A percentile compares a stretch with the other conserved stretches of the same genome.
Conservation (phyloP, 2,329 filamentous ascomycete species). For the Magnaporthiopsis rhizophila region DNA sequence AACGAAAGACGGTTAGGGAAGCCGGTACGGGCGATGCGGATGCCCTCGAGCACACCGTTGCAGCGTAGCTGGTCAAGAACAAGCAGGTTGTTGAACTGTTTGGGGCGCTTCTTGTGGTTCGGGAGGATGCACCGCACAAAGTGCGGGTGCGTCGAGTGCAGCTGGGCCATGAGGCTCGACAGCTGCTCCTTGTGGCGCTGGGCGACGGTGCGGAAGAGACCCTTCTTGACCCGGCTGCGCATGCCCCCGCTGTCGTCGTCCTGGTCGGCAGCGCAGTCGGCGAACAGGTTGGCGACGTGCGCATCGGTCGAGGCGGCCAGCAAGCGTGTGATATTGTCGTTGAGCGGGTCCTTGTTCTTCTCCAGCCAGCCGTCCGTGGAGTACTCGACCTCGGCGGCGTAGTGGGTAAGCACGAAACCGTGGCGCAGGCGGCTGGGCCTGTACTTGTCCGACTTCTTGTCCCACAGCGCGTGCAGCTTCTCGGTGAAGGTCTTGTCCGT, state of each 20-base stretch:
- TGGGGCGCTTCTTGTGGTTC: constrained; percentile 95
- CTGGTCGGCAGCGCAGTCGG: constrained; percentile 68
- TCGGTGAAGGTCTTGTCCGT: constrained; percentile 96
- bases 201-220: constrained; percentile 90
- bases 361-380: constrained; percentile 92
- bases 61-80: constrained; percentile 96
- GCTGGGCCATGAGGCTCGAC: constrained; percentile 88
- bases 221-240: constrained; percentile 85
- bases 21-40: constrained; percentile 90
- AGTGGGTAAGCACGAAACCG: constrained; percentile 94
- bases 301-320: constrained; percentile 74
- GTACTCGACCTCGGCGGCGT: constrained; percentile 96
- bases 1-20: constrained; percentile 93
- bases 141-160: constrained; percentile 94
- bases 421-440: constrained; percentile 78
- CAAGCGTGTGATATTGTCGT: constrained; percentile 90
- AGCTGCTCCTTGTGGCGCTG: constrained; percentile 97
- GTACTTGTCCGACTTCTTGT: constrained; percentile 92
- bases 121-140: constrained; percentile 97
- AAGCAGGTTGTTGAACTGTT: constrained; percentile 84
- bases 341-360: constrained; percentile 97
- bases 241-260: constrained; percentile 65
- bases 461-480: constrained; percentile 94
- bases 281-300: constrained; percentile 78
- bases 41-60: constrained; percentile 98